Evolutionary conservation across 495 filamentous ascomycete species (phyloP), one percentile per base, ranked within the genome.

Genomic region (Neurospora africana): DNA sequence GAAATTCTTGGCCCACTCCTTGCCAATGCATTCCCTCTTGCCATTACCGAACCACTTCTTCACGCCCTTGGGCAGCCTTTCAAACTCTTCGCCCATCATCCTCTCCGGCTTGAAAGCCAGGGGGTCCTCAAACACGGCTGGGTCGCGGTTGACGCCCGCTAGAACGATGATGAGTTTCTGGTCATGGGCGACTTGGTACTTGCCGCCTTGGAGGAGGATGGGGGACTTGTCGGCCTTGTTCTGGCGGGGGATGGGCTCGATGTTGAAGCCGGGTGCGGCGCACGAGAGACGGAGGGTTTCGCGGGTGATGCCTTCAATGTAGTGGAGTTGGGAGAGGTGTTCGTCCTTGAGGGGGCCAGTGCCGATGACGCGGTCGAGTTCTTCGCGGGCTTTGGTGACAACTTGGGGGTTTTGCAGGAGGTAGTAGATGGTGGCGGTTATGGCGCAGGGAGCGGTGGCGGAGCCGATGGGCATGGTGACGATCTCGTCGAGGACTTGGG

Each of bases 21-120:
- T 85, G 19, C 90, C 90, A 69, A 92, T 90, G 72, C 90, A 92
- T 68, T 82, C 87, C 67, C 90, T 76, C 82, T 87, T 87, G 17
- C 90, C 91, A 72, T 91, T 92, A 3, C 91, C 91, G 70, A 91
- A 93, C 78, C 83, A 85, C 79, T 90, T 91, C 88, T 89, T 91
- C 5, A 87, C 87, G 23, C 85, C 86, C 19, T 79, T 77, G 9
- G 87, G 89, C 69, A 90, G 74, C 35, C 81, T 83, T 35, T 89
- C 83, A 73, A 91, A 91, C 13, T 84, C 75, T 53, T 87, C 85
- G 71, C 89, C 88, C 37, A 90, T 78, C 89, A 91, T 91, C 10
- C 90, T 81, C 79, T 91, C 89, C 0, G 90, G 90, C 41, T 76
- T 81, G 81, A 91, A 92, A n/a, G 85, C 84, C 4, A 87, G 79